Evolutionary conservation across 1,139 yeast genomes (phyloP).

Genomic region (Nakaseomyces delphensis): DNA sequence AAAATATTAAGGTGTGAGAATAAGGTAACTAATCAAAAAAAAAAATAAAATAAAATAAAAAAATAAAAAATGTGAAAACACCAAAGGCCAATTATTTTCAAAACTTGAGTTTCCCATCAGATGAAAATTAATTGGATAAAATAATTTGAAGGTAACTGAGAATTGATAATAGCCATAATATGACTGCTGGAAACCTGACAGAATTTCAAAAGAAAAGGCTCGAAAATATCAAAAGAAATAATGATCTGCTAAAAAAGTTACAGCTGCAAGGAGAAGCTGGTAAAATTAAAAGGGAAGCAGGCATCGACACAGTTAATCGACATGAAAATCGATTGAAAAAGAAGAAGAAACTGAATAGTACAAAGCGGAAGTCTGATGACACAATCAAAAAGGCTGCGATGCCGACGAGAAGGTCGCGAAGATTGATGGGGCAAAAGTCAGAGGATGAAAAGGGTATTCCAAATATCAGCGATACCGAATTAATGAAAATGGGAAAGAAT

Average conservation of each 20-base stretch:
- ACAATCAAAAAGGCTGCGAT: conserved; percentile 24
- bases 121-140: too few species aligned
- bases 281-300: conserved; percentile 32
- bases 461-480: conserved; percentile 23
- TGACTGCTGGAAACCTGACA: conserved; percentile 36
- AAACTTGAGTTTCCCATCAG: too few species aligned
- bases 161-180: background rate
- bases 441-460: conserved; percentile 28
- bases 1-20: too few species aligned
- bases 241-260: conserved; percentile 41
- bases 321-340: conserved; percentile 20
- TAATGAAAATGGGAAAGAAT: conserved; percentile 24
- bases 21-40: too few species aligned
- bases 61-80: too few species aligned
- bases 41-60: too few species aligned
- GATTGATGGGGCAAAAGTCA: conserved; percentile 51
- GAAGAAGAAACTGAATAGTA: conserved; percentile 13
- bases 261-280: conserved; percentile 37
- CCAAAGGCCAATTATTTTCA: too few species aligned
- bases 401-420: conserved; percentile 56
- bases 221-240: conserved; percentile 50
- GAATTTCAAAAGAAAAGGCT: conserved; percentile 65
- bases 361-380: conserved; percentile 17
- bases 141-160: too few species aligned
- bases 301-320: conserved; percentile 18